A percentile compares a stretch with the other conserved stretches of the same genome.
Evolutionary conservation across 2,329 filamentous ascomycete species (phyloP).

Genomic region (Aspergillus costaricaensis): DNA sequence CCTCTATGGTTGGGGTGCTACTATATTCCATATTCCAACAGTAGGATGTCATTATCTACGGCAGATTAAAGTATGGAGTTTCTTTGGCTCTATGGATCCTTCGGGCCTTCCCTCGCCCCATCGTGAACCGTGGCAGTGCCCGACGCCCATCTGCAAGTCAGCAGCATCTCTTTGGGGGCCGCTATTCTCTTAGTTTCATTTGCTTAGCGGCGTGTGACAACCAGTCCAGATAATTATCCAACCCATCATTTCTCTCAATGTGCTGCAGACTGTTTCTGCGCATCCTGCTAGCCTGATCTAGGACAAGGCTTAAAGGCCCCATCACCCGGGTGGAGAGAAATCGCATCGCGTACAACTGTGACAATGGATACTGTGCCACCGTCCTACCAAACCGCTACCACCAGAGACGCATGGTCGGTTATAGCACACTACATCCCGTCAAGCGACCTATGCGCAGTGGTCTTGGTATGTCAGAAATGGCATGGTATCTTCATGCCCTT

Average conservation of each 20-base stretch:
- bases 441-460: slow-evolving; percentile 57
- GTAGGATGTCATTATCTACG: not conserved
- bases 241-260: not conserved
- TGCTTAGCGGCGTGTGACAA: not conserved
- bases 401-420: slow-evolving; percentile 57
- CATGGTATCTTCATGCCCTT: slow-evolving; percentile 60
- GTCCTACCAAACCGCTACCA: slow-evolving; percentile 60
- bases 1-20: no score
- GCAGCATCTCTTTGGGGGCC: slow-evolving; percentile 1
- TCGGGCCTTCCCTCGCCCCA: slow-evolving; percentile 11
- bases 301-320: not conserved
- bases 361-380: slow-evolving; percentile 60
- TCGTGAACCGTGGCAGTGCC: slow-evolving; percentile 18
- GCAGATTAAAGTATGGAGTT: not conserved
- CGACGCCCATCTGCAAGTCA: not conserved
- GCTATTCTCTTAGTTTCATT: slow-evolving; percentile 1
- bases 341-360: not conserved
- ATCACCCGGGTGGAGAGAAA: slow-evolving; percentile 1
- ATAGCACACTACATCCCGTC: slow-evolving; percentile 60
- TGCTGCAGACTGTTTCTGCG: not conserved
- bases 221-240: not conserved
- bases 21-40: not conserved
- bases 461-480: slow-evolving; percentile 60
- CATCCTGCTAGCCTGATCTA: not conserved
- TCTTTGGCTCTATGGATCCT: slow-evolving; percentile 2